A percentile compares a stretch with the other conserved stretches of the same genome.
Conservation (phyloP, 2,329 filamentous ascomycete species). For the Cryphonectria nitschkei region DNA sequence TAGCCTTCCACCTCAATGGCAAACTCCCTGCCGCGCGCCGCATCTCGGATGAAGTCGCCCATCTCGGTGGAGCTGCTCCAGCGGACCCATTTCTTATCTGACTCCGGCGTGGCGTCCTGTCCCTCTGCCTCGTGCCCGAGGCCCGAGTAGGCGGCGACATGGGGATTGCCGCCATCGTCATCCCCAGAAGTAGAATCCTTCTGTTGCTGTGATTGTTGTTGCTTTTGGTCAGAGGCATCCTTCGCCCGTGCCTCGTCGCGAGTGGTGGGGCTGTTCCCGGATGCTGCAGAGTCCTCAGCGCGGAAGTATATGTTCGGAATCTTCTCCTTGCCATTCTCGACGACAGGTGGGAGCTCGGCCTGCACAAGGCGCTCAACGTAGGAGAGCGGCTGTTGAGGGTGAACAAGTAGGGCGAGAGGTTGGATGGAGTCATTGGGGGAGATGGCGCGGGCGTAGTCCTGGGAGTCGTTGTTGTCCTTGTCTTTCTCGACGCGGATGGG, state of each 20-base stretch:
- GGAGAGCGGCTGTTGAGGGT: conserved; percentile 88
- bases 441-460: conserved; percentile 41
- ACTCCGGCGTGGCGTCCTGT: conserved; percentile 49
- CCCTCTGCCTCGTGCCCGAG: conserved; percentile 63
- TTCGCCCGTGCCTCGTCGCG: conserved; percentile 39
- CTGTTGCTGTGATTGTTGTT: conserved; percentile 25
- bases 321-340: conserved; percentile 67
- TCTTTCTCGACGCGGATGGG: conserved; percentile 49
- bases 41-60: conserved; percentile 91
- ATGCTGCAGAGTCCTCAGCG: conserved; percentile 73
- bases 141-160: conserved; percentile 73
- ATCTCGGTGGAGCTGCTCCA: conserved; percentile 91
- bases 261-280: conserved; percentile 47
- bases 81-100: conserved; percentile 66
- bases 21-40: conserved; percentile 82
- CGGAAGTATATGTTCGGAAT: conserved; percentile 78
- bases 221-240: conserved; percentile 30
- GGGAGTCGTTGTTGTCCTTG: conserved; percentile 37
- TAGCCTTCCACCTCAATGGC: conserved; percentile 78
- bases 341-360: conserved; percentile 76
- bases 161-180: conserved; percentile 30
- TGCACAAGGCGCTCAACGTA: conserved; percentile 90
- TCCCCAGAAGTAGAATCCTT: background rate
- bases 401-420: conserved; percentile 81
- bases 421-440: conserved; percentile 61